Base-by-base conservation (phyloP, 2,329 filamentous ascomycete species). In the Arachnomyces sp. region DNA sequence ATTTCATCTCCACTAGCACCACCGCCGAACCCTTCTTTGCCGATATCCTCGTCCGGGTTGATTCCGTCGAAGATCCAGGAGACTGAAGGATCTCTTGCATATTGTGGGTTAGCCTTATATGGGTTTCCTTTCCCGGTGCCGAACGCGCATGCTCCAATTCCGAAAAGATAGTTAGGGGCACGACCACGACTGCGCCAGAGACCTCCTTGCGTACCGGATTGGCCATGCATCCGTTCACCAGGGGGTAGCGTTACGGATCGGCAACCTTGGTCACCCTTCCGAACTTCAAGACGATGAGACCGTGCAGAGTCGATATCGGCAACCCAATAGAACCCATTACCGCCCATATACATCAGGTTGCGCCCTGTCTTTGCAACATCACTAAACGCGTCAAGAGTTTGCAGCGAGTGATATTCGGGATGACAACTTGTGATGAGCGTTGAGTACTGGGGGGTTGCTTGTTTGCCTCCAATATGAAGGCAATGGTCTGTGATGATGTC, bases 401-500 rank as follows among this genome's bases (percentile, higher is more conserved):
- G 34, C 17, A 51, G 34, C 7, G 51, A 58, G 4, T 55, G 55
- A 40, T 64, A 64, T 45, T 63, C 60, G 2, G 60, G 60, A 43
- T 61, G 60, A 36, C 53, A 54, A 35, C 59, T 54, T 0, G 53
- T 54, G 30, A 63, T 46, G n/a, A 59, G 43, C 16, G 50, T 51
- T 8, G 43, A 34, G 40, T 56, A 60, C 30, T 33, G 2, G 40
- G 40, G 6, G 9, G 20, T 25, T 25, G 20, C 20, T 9, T 25
- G 20, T 25, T 25, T 9, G 20, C 55, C 58, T 12, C 43, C 42
- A 16, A 41, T 29, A 34, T 60, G 55, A 3, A 65, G 48, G 34
- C 60, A 58, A 43, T 65, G 62, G 31, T 65, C 62, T 6, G 59
- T 63, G 28, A 64, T 43, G 13, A 61, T 45, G 38, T 65, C 60